Percentiles rank a stretch among this genome's conserved stretches.
Conservation (phyloP, 192 early-diverging fungal genomes). For the Mortierella alpina region DNA sequence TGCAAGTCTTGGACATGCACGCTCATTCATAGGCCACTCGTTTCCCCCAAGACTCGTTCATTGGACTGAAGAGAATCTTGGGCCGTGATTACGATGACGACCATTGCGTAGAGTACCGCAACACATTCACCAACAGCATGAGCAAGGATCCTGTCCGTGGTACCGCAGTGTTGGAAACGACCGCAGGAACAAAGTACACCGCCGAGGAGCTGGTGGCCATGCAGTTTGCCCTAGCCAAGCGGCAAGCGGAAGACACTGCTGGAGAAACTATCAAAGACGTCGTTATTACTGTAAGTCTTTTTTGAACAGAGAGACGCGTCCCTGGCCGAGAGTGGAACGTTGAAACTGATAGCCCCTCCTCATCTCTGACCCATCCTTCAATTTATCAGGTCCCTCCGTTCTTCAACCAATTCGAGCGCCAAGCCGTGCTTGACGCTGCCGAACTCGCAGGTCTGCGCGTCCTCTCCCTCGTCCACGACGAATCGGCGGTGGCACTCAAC, state of each 20-base stretch:
- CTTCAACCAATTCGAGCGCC: slow-evolving; percentile 90
- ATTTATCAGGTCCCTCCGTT: slow-evolving; percentile 83
- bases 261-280: slow-evolving; percentile 82
- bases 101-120: slow-evolving; percentile 74
- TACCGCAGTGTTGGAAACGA: slow-evolving; percentile 77
- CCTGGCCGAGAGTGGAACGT: neutral
- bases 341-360: neutral
- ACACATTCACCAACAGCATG: slow-evolving; percentile 85
- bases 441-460: slow-evolving; percentile 88
- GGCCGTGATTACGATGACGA: slow-evolving; percentile 82
- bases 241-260: slow-evolving; percentile 83
- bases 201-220: slow-evolving; percentile 95
- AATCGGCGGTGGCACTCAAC: slow-evolving; percentile 94
- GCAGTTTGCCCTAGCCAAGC: slow-evolving; percentile 89
- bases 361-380: neutral
- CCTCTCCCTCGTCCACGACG: slow-evolving; percentile 90
- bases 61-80: slow-evolving; percentile 85
- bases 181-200: slow-evolving; percentile 63
- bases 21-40: slow-evolving; percentile 69
- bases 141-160: slow-evolving; percentile 70
- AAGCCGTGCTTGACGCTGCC: slow-evolving; percentile 93
- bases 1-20: neutral
- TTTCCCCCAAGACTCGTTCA: slow-evolving; percentile 86
- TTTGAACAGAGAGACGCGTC: neutral
- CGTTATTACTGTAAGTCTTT: slow-evolving; percentile 85